phyloP scores from a whole-genome alignment of 768 basidiomycete genomes.

The Leccinellum luteum region DNA sequence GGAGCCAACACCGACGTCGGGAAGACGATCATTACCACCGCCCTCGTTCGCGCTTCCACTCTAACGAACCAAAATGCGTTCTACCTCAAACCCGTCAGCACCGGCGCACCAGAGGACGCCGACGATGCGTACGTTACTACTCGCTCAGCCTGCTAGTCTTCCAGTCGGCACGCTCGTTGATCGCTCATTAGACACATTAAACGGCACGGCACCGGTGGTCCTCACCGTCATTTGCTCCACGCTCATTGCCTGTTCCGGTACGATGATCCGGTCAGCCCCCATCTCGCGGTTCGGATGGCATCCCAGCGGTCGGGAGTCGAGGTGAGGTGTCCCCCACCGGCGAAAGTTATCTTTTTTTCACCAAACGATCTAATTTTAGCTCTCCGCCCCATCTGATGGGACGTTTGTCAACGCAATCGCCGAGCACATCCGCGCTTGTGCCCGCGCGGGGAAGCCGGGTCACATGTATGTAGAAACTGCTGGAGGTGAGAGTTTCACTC shows the following conservation, averaged over 20 bases:
- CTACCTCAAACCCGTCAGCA: conserved; percentile 91
- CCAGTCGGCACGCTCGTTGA: neutral
- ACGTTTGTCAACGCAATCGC: conserved; percentile 65
- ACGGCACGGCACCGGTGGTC: conserved; percentile 41
- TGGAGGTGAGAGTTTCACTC: conserved; percentile 66
- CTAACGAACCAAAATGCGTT: conserved; percentile 48
- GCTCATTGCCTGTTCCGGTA: conserved; percentile 79
- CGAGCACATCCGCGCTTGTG: conserved; percentile 56
- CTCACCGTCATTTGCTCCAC: conserved; percentile 40
- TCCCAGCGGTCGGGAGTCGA: conserved; percentile 28
- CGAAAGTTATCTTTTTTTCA: neutral
- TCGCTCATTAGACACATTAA: conserved; percentile 57
- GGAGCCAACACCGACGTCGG: conserved; percentile 97
- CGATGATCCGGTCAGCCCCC: conserved; percentile 89
- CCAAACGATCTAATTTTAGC: conserved; percentile 18
- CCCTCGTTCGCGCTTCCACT: conserved; percentile 78
- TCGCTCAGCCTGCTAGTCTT: neutral
- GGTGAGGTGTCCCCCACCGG: conserved; percentile 21
- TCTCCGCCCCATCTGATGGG: conserved; percentile 53
- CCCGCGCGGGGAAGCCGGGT: conserved; percentile 32
- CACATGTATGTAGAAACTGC: conserved; percentile 92
- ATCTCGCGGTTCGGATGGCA: conserved; percentile 70
- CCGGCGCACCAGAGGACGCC: conserved; percentile 75
- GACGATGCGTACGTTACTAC: conserved; percentile 70
- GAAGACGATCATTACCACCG: conserved; percentile 87